Conservation (phyloP, 1,284 basidiomycete species). For the Irpex sp. region DNA sequence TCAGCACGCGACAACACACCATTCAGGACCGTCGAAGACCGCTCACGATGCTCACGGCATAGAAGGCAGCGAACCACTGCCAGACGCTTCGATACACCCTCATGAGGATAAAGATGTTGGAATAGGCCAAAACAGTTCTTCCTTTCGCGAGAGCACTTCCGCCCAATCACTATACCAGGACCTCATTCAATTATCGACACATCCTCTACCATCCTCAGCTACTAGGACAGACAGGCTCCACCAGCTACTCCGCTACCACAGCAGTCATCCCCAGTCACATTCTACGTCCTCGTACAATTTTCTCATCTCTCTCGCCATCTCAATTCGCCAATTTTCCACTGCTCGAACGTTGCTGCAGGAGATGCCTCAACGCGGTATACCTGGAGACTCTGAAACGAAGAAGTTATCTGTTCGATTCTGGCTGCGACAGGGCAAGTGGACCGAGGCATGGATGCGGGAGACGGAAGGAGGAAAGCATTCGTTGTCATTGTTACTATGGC, state of each 20-base stretch:
- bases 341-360: conserved; percentile 24
- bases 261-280: conserved; percentile 17
- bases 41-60: no score
- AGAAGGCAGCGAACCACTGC: not conserved
- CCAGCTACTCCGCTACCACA: conserved; percentile 18
- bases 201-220: conserved; percentile 9
- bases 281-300: conserved; percentile 32
- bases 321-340: conserved; percentile 26
- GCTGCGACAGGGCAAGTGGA: conserved; percentile 30
- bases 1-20: no score
- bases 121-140: not conserved
- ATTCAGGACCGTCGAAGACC: no score
- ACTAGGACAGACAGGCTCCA: conserved; percentile 10
- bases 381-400: conserved; percentile 28
- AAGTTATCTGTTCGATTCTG: conserved; percentile 30
- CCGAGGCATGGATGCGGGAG: conserved; percentile 24
- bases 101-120: not conserved
- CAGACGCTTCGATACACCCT: not conserved
- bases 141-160: not conserved
- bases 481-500: conserved; percentile 27
- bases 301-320: conserved; percentile 29
- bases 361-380: conserved; percentile 27
- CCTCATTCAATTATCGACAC: not conserved
- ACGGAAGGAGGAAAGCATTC: conserved; percentile 15
- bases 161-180: not conserved